Percentiles rank a stretch among this genome's conserved stretches.
phyloP scores from a whole-genome alignment of 192 early-diverging fungal genomes.

The Glomus cerebriforme region DNA sequence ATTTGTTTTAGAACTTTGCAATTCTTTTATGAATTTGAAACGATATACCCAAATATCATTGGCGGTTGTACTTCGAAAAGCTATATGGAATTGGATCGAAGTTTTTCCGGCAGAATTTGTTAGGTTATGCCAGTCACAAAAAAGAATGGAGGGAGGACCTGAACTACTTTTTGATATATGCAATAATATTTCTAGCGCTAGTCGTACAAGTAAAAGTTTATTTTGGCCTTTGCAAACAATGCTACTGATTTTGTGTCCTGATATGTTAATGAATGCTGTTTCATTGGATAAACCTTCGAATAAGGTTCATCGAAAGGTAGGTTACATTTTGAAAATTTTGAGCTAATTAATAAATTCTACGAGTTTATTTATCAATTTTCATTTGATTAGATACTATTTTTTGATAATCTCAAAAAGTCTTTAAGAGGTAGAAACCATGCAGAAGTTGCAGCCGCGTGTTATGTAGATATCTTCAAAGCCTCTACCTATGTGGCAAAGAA shows the following conservation, averaged over 20 bases:
- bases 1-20: slow-evolving; percentile 46
- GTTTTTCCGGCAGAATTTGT: slow-evolving; percentile 83
- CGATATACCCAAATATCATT: slow-evolving; percentile 69
- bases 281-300: slow-evolving; percentile 33
- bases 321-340: not conserved
- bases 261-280: slow-evolving; percentile 63
- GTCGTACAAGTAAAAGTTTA: slow-evolving; percentile 61
- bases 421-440: slow-evolving; percentile 54
- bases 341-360: not conserved
- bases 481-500: slow-evolving; percentile 65
- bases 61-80: slow-evolving; percentile 73
- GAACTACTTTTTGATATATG: slow-evolving; percentile 81
- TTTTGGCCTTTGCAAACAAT: slow-evolving; percentile 89
- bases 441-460: slow-evolving; percentile 71
- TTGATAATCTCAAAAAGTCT: slow-evolving; percentile 56
- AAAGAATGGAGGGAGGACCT: slow-evolving; percentile 64
- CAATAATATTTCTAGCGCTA: slow-evolving; percentile 60
- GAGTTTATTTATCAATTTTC: not conserved
- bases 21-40: slow-evolving; percentile 60
- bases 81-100: slow-evolving; percentile 94
- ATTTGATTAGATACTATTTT: slow-evolving; percentile 46
- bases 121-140: slow-evolving; percentile 65
- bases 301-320: not conserved
- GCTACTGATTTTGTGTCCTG: slow-evolving; percentile 85
- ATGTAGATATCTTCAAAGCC: slow-evolving; percentile 75